Evolutionary conservation across 1,284 basidiomycete genomes (phyloP), one percentile per base, ranked within the genome.

Genomic region (Malassezia sp.): DNA sequence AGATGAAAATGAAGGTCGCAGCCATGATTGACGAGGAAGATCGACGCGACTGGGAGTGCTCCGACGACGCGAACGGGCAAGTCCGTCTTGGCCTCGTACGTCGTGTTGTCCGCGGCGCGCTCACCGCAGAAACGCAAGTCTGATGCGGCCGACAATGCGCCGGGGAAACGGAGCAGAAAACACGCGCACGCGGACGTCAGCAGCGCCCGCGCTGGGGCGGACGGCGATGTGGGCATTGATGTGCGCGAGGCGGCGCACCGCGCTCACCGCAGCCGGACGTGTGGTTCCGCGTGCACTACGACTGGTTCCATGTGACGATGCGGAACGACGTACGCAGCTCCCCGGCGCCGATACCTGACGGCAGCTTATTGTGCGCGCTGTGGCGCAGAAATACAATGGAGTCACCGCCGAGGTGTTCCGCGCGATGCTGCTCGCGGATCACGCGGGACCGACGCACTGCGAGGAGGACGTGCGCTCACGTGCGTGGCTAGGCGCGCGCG

Each of bases 251-350:
- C 12, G 5, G n/a, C n/a, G n/a, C n/a, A n/a, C n/a, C n/a, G n/a
- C n/a, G n/a, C 27, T 4, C 15, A 18, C 30, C 32, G 21, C 24
- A 33, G 30, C 27, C 27, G 17, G 74, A 75, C 3, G 76, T 83
- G 18, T 82, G 82, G 71, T 83, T 89, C 65, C 79, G 83, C 35
- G 78, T 95, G 43, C 89, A 93, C 71, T 84, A 81, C 63, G 83
- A 90, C 57, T 83, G 80, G 57, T 91, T 90, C 72, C 82, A 85
- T 58, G 75, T 89, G 26, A 81, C 86, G 59, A 80, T 95, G 38
- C 82, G 91, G 27, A 90, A 93, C 71, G 77, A 83, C 70, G 85
- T 85, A 30, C n/a, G 24, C 38, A 2, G 8, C 17, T 14, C 10
- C 45, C 37, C 18, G 12, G n/a, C n/a, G n/a, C n/a, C n/a, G n/a